Percentiles rank a stretch among this genome's conserved stretches.
These are phyloP conservation scores for Clavulina sp. DNA, from an alignment of 768 basidiomycete genomes.

Conservation along the genomic window DNA sequence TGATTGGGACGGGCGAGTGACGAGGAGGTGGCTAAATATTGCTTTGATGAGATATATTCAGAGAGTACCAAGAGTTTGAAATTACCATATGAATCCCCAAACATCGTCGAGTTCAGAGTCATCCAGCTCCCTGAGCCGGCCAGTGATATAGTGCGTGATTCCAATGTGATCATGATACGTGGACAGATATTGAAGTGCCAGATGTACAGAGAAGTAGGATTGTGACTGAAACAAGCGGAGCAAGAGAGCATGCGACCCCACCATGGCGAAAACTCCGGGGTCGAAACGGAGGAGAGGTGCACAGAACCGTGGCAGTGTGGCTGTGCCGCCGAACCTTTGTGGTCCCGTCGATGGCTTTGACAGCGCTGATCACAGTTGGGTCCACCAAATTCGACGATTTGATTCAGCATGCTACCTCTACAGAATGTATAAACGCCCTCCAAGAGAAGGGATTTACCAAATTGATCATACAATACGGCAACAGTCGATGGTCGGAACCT, in stretches of 20 bases:
- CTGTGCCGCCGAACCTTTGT: too few relatives aligned
- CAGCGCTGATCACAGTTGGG: conserved; percentile 69
- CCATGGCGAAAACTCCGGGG: too few relatives aligned
- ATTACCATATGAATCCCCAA: conserved; percentile 79
- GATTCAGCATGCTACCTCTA: conserved; percentile 39
- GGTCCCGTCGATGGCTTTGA: too few relatives aligned
- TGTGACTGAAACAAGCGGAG: conserved; percentile 85
- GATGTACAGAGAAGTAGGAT: conserved; percentile 84
- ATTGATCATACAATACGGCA: conserved; percentile 65
- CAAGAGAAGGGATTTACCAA: conserved; percentile 34
- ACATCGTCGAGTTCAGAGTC: conserved; percentile 60
- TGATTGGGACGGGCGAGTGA: conserved; percentile 82
- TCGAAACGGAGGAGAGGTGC: too few relatives aligned
- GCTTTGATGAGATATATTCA: conserved; percentile 12
- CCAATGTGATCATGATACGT: conserved; percentile 70
- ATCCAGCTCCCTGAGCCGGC: conserved; percentile 49
- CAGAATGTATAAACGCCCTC: conserved; percentile 39
- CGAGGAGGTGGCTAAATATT: conserved; percentile 63
- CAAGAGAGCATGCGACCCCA: conserved; percentile 43
- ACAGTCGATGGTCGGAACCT: conserved; percentile 24
- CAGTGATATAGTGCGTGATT: conserved; percentile 78
- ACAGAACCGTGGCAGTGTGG: too few relatives aligned
- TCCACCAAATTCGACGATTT: conserved; percentile 75
- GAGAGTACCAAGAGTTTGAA: conserved; percentile 6
- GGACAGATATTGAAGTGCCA: conserved; percentile 76